Base-by-base conservation (phyloP, 306 rosid genomes). In the Vigna trinervia region DNA sequence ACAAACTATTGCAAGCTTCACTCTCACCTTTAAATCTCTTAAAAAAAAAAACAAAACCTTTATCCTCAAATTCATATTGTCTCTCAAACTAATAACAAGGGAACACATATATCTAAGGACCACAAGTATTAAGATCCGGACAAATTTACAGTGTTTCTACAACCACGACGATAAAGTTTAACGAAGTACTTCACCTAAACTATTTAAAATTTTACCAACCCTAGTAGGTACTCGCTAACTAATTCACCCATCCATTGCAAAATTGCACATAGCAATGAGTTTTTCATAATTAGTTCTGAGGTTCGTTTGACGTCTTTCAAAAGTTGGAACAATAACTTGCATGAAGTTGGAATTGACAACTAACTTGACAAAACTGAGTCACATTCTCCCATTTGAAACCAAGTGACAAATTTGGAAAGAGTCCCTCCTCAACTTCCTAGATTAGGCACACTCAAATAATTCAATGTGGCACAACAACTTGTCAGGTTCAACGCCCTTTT, bases 331-430 rank as follows among this genome's bases (percentile, higher is more conserved):
- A 13, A 4, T 13, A 28, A 34, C 7, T 30, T 0, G 34, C 45
- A 39, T 39, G 45, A 39, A 60, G 43, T 28, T 60, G 41, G 41
- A 60, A 60, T 12, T 60, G 43, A 60, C 45, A 61, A 60, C 34
- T 3, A 56, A 20, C 14, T 0, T 10, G 36, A 11, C 14, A 10
- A 57, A 59, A 59, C 41, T 13, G 12, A 12, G 39, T 30, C 32
- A 30, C 32, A 30, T 30, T 30, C 32, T 30, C 32, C 32, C 32
- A 30, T 30, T 30, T 30, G 32, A 4, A 30, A 30, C 32, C 32
- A 30, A 30, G 32, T 5, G 32, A 30, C 48, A 63, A 36, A 9
- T 36, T 36, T 15, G 3, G 23, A 47, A 12, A 62, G 47, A 62
- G 15, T 62, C 26, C 4, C 46, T 34, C 66, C 8, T 30, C 41